Evolutionary conservation across 768 basidiomycete species (phyloP).

Genomic region (Rhodotorula paludigena): DNA sequence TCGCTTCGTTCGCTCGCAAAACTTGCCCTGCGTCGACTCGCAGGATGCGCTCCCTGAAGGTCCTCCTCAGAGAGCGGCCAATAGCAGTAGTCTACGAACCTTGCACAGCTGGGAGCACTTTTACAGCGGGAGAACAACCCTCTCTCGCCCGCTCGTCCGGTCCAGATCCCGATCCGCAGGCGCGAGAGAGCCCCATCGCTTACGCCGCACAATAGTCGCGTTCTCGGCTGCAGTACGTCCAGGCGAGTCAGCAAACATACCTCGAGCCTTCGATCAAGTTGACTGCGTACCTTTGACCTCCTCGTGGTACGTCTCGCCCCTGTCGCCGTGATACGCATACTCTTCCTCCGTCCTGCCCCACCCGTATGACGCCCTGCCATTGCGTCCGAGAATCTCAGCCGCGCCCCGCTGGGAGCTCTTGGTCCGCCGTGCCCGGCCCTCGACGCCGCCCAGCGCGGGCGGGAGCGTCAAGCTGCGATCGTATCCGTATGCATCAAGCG

Average conservation of each 20-base stretch:
- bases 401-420: neutral
- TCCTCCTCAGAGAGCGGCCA: too few species aligned
- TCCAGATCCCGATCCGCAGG: too few species aligned
- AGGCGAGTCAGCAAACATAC: neutral
- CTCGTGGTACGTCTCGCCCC: slow-evolving; percentile 13
- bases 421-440: neutral
- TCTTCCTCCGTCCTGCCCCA: slow-evolving; percentile 1
- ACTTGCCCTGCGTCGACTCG: too few species aligned
- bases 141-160: too few species aligned
- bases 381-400: neutral
- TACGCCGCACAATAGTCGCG: neutral
- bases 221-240: neutral
- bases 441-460: neutral
- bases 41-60: too few species aligned
- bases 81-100: too few species aligned
- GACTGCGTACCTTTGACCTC: neutral
- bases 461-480: slow-evolving; percentile 1
- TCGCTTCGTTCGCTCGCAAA: too few species aligned
- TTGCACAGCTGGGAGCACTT: too few species aligned
- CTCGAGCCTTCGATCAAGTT: neutral
- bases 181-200: too few species aligned
- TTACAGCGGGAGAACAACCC: too few species aligned
- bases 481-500: slow-evolving; percentile 2
- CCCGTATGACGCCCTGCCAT: neutral
- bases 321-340: neutral